Percentiles rank a stretch among this genome's conserved stretches.
These are phyloP conservation scores for Parastagonospora avenae DNA, from an alignment of 2,329 filamentous ascomycete genomes.

Conservation along the genomic window DNA sequence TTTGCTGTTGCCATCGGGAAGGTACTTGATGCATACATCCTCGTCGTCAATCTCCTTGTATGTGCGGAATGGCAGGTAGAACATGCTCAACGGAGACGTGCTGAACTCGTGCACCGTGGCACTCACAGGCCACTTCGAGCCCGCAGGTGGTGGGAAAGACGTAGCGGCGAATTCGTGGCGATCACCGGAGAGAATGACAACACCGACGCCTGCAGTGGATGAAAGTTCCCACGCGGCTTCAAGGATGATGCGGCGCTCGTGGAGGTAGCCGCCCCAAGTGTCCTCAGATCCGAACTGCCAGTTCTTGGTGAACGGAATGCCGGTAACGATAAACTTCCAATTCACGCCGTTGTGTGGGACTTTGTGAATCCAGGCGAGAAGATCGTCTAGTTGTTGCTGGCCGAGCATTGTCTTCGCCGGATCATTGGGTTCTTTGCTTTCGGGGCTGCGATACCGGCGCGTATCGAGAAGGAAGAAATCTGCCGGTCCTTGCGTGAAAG, in stretches of 20 bases:
- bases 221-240: slow-evolving; percentile 92
- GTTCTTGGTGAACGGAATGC: slow-evolving; percentile 96
- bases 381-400: slow-evolving; percentile 73
- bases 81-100: slow-evolving; percentile 89
- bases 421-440: slow-evolving; percentile 65
- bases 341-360: slow-evolving; percentile 77
- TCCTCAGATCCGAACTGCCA: slow-evolving; percentile 88
- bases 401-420: slow-evolving; percentile 87
- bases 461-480: slow-evolving; percentile 96
- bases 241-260: slow-evolving; percentile 77
- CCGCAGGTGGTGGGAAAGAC: slow-evolving; percentile 68
- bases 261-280: slow-evolving; percentile 91
- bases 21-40: slow-evolving; percentile 85
- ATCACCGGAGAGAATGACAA: slow-evolving; percentile 87
- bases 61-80: slow-evolving; percentile 83
- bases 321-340: slow-evolving; percentile 93
- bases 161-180: slow-evolving; percentile 97
- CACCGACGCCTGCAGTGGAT: slow-evolving; percentile 70
- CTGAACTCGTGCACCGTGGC: slow-evolving; percentile 82
- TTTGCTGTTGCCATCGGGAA: slow-evolving; percentile 86
- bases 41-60: slow-evolving; percentile 82
- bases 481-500: slow-evolving; percentile 86
- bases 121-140: slow-evolving; percentile 58
- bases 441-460: slow-evolving; percentile 77
- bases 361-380: slow-evolving; percentile 75